phyloP scores from a whole-genome alignment of 2,329 filamentous ascomycete genomes.

The Alternaria atra region DNA sequence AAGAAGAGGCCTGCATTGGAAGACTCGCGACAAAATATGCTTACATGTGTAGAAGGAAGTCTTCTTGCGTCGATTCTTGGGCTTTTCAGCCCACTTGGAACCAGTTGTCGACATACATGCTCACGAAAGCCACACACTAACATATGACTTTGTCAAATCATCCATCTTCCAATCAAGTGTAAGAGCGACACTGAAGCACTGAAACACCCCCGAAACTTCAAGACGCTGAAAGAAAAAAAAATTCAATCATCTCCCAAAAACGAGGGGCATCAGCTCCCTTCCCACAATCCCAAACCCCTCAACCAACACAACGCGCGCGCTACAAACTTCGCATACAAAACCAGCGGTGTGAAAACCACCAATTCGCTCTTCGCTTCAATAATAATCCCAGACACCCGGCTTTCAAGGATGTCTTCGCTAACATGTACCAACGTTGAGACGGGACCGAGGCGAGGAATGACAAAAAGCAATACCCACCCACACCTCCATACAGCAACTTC shows the following conservation, averaged over 20 bases:
- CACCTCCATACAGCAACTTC: conserved; percentile 3
- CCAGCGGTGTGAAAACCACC: conserved; percentile 6
- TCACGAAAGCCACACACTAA: not conserved
- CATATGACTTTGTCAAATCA: not conserved
- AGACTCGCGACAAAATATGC: not conserved
- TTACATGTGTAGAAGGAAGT: not conserved
- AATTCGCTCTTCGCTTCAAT: not conserved
- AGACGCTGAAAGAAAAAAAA: not conserved
- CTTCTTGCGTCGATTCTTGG: not conserved
- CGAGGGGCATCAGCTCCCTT: conserved; percentile 1
- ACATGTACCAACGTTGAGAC: conserved; percentile 6
- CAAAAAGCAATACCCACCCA: conserved; percentile 2
- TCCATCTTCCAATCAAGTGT: not conserved
- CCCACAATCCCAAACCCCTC: not conserved
- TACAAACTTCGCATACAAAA: not conserved
- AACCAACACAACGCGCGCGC: not conserved
- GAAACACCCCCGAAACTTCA: not conserved
- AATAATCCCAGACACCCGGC: not conserved
- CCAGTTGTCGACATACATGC: not conserved
- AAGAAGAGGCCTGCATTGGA: not conserved
- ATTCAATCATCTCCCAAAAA: not conserved
- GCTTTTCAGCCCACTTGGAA: not conserved
- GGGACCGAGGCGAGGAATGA: conserved; percentile 3
- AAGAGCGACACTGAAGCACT: not conserved
- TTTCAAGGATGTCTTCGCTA: conserved; percentile 2